phyloP scores from a whole-genome alignment of 345 rosid species.

The Angophora floribunda region DNA sequence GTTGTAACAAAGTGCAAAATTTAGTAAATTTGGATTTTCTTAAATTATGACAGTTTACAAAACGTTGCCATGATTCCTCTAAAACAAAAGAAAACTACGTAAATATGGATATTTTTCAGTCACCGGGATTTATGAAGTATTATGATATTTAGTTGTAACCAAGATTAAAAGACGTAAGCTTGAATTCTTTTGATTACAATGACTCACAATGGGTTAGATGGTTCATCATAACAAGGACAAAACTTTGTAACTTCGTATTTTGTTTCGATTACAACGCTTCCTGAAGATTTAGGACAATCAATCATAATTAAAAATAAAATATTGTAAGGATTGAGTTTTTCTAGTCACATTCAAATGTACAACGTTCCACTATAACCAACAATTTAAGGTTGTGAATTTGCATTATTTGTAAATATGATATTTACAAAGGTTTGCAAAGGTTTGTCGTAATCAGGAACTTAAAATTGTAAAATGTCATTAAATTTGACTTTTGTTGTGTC shows the following conservation, averaged over 20 bases:
- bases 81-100: not conserved
- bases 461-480: not conserved
- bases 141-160: not conserved
- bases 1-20: not conserved
- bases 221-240: not conserved
- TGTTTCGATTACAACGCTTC: not conserved
- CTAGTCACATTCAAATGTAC: not conserved
- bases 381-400: not conserved
- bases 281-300: accelerated
- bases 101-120: not conserved
- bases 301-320: not conserved
- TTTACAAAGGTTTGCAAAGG: not conserved
- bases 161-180: not conserved
- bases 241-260: not conserved
- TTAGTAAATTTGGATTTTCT: not conserved
- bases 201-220: not conserved
- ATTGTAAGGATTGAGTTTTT: not conserved
- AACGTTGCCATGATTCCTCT: not conserved
- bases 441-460: not conserved
- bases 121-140: not conserved
- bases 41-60: not conserved
- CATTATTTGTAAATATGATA: not conserved
- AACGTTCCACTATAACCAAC: not conserved
- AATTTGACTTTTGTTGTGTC: not conserved
- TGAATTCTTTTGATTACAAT: not conserved